These are phyloP conservation scores for Zarea fungicola DNA, from an alignment of 2,329 filamentous ascomycete genomes.

Conservation along the genomic window DNA sequence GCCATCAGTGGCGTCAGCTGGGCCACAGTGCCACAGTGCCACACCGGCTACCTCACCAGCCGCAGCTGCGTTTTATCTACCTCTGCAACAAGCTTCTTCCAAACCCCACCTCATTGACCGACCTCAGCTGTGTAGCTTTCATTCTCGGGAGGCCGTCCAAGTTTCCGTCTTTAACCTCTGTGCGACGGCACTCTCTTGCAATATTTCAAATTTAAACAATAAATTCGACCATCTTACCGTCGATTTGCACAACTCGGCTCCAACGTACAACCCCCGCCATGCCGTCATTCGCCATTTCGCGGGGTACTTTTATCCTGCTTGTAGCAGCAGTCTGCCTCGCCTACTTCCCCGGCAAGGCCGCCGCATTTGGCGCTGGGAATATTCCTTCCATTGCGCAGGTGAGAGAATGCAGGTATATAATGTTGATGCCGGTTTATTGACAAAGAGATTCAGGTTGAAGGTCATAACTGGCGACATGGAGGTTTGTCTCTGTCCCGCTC, in stretches of 20 bases:
- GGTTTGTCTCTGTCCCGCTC: slow-evolving; percentile 32
- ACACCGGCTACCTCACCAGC: slow-evolving; percentile 5
- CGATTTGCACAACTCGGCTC: slow-evolving; percentile 2
- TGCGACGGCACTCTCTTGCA: no score
- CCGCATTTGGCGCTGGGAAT: slow-evolving; percentile 65
- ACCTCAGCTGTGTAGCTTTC: neutral
- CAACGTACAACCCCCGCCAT: slow-evolving; percentile 28
- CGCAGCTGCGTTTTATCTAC: neutral
- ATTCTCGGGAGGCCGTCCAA: neutral
- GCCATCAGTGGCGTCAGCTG: slow-evolving; percentile 4
- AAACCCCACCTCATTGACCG: slow-evolving; percentile 4
- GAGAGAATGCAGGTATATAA: no score
- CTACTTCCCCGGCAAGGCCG: slow-evolving; percentile 50
- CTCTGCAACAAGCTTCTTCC: neutral
- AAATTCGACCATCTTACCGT: no score
- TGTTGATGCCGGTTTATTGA: no score
- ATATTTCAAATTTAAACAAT: no score
- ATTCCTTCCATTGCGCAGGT: slow-evolving; percentile 59
- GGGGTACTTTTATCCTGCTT: slow-evolving; percentile 48
- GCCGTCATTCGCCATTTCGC: slow-evolving; percentile 42
- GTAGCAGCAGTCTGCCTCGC: slow-evolving; percentile 46
- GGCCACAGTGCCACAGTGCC: neutral
- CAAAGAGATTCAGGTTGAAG: slow-evolving; percentile 64
- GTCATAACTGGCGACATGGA: slow-evolving; percentile 65
- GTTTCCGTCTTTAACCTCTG: no score